phyloP scores from a whole-genome alignment of 495 filamentous ascomycete species.

The Chlorociboria aeruginascens region DNA sequence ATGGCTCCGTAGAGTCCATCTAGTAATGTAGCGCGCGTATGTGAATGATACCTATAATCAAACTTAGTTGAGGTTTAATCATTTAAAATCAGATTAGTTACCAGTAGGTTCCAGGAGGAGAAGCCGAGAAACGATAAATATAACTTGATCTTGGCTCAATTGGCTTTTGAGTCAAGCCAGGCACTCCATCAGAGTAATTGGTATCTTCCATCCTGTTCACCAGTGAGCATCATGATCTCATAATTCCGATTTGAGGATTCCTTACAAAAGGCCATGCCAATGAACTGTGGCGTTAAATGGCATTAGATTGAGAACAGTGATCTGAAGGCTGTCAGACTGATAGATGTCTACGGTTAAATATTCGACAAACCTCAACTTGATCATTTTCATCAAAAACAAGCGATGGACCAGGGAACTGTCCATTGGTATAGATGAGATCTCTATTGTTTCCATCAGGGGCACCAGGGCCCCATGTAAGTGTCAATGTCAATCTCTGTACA shows the following conservation, averaged over 20 bases:
- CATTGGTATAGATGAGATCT: conserved; percentile 44
- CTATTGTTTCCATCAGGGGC: conserved; percentile 28
- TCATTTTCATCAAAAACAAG: conserved; percentile 50
- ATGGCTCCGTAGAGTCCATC: neutral
- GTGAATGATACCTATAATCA: neutral
- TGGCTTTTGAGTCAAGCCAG: conserved; percentile 23
- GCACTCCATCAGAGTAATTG: conserved; percentile 2
- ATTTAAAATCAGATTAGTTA: conserved; percentile 31
- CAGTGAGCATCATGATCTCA: no score
- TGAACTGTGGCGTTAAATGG: neutral
- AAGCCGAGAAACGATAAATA: conserved; percentile 34
- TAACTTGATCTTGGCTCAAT: conserved; percentile 33
- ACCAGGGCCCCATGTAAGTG: conserved; percentile 19
- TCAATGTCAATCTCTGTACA: no score
- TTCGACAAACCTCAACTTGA: conserved; percentile 35
- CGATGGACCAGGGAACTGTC: conserved; percentile 45
- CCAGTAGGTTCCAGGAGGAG: conserved; percentile 38
- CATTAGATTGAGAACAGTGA: neutral
- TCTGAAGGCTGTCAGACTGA: no score
- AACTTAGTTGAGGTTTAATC: neutral
- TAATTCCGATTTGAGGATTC: no score
- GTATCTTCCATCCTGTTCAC: conserved; percentile 8
- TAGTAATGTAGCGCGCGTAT: neutral
- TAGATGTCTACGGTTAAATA: no score
- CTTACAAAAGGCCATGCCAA: neutral